phyloP scores from a whole-genome alignment of 169 alveolate genomes.

The Perkinsus chesapeaki region DNA sequence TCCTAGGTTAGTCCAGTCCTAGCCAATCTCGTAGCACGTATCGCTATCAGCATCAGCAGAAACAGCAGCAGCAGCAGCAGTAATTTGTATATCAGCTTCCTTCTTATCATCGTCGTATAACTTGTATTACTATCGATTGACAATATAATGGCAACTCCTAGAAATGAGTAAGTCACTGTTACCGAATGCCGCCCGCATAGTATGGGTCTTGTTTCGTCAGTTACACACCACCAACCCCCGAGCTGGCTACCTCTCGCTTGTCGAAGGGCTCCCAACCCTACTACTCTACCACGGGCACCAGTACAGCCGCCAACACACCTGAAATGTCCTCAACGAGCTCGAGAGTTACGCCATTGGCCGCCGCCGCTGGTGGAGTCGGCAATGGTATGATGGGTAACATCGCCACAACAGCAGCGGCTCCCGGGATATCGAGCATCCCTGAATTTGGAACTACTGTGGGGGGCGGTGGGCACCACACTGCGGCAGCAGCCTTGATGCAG shows the following conservation, averaged over 20 bases:
- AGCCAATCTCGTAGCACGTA: conserved; percentile 1
- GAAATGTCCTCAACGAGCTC: not conserved
- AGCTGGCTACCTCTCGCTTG: not conserved
- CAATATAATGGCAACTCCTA: not conserved
- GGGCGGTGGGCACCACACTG: not conserved
- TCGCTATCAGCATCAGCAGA: too few species aligned
- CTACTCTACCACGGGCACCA: not conserved
- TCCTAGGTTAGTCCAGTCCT: not conserved
- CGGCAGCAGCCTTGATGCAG: not conserved
- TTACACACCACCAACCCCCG: not conserved
- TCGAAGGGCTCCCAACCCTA: not conserved
- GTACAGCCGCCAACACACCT: not conserved
- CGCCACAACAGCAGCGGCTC: not conserved
- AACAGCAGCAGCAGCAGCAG: not conserved
- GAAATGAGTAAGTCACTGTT: not conserved
- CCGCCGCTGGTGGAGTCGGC: too few species aligned
- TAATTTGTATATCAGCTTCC: not conserved
- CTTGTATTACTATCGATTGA: not conserved
- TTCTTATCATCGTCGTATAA: not conserved
- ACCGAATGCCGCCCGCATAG: too few species aligned
- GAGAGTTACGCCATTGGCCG: not conserved
- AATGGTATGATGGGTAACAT: not conserved
- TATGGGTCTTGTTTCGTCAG: too few species aligned
- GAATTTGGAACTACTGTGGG: not conserved
- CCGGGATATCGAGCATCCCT: not conserved